Evolutionary conservation across 2,329 filamentous ascomycete species (phyloP).

Genomic region (Chaetomiaceae sp.): DNA sequence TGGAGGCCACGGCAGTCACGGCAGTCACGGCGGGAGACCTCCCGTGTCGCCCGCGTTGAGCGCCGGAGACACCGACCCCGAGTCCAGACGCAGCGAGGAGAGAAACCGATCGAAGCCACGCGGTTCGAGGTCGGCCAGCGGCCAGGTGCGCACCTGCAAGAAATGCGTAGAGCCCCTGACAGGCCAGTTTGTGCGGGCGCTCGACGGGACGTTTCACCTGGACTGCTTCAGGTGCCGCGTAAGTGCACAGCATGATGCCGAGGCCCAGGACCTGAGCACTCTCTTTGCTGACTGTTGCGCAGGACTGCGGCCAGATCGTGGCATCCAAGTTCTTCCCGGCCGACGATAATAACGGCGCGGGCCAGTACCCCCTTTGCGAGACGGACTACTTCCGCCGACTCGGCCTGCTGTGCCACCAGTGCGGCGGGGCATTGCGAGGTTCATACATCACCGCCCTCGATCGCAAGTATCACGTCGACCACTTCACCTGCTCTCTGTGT

Average conservation of each 20-base stretch:
- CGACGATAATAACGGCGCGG: conserved; percentile 77
- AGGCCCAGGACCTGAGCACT: background rate
- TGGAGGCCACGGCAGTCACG: conserved; percentile 21
- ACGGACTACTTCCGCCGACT: conserved; percentile 95
- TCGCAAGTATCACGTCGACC: conserved; percentile 97
- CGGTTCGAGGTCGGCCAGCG: conserved; percentile 45
- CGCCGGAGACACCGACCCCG: conserved; percentile 32
- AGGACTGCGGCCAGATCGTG: conserved; percentile 97
- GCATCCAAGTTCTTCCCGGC: conserved; percentile 99
- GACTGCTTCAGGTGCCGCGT: conserved; percentile 98
- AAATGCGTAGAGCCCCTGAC: conserved; percentile 85
- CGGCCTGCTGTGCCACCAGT: conserved; percentile 84
- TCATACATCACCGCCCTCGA: conserved; percentile 98
- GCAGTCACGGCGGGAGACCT: conserved; percentile 21
- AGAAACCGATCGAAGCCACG: conserved; percentile 51
- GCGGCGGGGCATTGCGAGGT: conserved; percentile 84
- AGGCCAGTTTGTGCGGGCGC: conserved; percentile 89
- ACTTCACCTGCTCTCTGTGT: conserved; percentile 96
- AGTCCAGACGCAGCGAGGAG: conserved; percentile 49
- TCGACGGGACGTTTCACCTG: conserved; percentile 90
- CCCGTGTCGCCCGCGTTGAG: conserved; percentile 35
- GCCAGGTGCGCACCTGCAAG: conserved; percentile 63
- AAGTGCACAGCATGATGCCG: conserved; percentile 34
- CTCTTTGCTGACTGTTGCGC: conserved; percentile 14
- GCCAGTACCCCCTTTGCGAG: conserved; percentile 93